Evolutionary conservation across 306 rosid genomes (phyloP).

Genomic region (Senna siamea): DNA sequence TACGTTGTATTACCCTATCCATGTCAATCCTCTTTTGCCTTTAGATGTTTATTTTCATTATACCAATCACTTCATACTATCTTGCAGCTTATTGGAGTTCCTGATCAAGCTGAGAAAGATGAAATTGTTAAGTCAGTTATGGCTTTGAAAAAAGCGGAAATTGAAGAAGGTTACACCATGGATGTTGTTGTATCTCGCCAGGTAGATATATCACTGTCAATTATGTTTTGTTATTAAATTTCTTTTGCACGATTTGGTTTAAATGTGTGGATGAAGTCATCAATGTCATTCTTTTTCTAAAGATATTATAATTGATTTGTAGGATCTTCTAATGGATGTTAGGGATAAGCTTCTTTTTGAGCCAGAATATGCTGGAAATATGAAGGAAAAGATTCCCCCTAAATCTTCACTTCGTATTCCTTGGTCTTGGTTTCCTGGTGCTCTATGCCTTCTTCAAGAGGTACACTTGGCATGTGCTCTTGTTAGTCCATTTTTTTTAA

Average conservation of each 20-base stretch:
- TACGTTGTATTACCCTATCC: conserved; percentile 14
- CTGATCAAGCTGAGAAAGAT: conserved; percentile 89
- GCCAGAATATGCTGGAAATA: conserved; percentile 87
- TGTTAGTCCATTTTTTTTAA: conserved; percentile 16
- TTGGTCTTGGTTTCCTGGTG: conserved; percentile 93
- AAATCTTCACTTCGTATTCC: conserved; percentile 77
- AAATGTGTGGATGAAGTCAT: background rate
- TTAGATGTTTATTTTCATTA: conserved; percentile 37
- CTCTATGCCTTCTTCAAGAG: conserved; percentile 98
- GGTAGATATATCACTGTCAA: conserved; percentile 47
- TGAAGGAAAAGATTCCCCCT: conserved; percentile 82
- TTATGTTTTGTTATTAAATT: background rate
- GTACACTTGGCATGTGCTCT: conserved; percentile 45
- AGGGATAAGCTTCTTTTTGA: conserved; percentile 98
- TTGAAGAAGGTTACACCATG: conserved; percentile 88
- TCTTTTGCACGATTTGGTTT: conserved; percentile 21
- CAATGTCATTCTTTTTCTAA: conserved; percentile 27
- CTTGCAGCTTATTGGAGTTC: conserved; percentile 87
- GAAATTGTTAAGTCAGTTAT: conserved; percentile 93
- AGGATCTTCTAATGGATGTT: conserved; percentile 92
- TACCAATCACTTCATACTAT: conserved; percentile 32
- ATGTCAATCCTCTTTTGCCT: conserved; percentile 15
- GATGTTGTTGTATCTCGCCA: conserved; percentile 79
- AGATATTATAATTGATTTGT: conserved; percentile 31
- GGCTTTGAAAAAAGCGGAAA: conserved; percentile 78